A percentile compares a stretch with the other conserved stretches of the same genome.
phyloP scores from a whole-genome alignment of 2,329 filamentous ascomycete species.

The Aspergillus candidus region DNA sequence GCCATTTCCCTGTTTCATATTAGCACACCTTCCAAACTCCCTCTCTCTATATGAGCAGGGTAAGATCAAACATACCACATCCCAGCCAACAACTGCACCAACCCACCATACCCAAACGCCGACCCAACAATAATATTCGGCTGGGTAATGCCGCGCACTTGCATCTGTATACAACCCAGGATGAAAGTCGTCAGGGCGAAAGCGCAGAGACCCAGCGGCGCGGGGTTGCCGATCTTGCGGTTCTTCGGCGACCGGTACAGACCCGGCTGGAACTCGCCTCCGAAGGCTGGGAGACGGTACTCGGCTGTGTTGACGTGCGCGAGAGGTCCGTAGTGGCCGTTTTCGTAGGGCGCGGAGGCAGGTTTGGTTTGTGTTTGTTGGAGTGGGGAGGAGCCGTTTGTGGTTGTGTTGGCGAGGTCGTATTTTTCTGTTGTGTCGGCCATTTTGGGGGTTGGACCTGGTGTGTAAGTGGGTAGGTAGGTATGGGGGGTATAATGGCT shows the following conservation, averaged over 20 bases:
- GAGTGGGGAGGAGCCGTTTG: too few relatives aligned
- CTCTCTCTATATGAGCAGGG: too few relatives aligned
- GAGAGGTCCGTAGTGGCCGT: slow-evolving; percentile 33
- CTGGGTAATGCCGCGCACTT: slow-evolving; percentile 50
- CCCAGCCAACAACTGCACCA: slow-evolving; percentile 68
- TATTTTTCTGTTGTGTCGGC: too few relatives aligned
- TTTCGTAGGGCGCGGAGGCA: too few relatives aligned
- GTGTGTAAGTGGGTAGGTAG: too few relatives aligned
- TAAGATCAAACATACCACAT: slow-evolving; percentile 58
- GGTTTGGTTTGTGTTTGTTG: too few relatives aligned
- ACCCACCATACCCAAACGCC: slow-evolving; percentile 66
- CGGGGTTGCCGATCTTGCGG: slow-evolving; percentile 68
- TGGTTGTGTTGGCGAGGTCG: too few relatives aligned
- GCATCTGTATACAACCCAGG: slow-evolving; percentile 65
- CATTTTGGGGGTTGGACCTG: too few relatives aligned
- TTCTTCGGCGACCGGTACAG: slow-evolving; percentile 52
- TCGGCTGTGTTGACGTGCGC: slow-evolving; percentile 36
- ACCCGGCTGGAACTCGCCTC: slow-evolving; percentile 63
- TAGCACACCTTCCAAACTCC: not conserved
- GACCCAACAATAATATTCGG: slow-evolving; percentile 61
- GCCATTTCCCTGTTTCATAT: slow-evolving; percentile 61
- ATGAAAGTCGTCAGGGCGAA: slow-evolving; percentile 75
- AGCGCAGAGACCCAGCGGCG: slow-evolving; percentile 63
- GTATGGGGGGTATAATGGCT: too few relatives aligned
- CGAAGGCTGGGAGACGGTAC: slow-evolving; percentile 52